Evolutionary conservation across 805 yeast genomes (phyloP), one percentile per base, ranked within the genome.

Genomic region (Wickerhamiella siamensis): DNA sequence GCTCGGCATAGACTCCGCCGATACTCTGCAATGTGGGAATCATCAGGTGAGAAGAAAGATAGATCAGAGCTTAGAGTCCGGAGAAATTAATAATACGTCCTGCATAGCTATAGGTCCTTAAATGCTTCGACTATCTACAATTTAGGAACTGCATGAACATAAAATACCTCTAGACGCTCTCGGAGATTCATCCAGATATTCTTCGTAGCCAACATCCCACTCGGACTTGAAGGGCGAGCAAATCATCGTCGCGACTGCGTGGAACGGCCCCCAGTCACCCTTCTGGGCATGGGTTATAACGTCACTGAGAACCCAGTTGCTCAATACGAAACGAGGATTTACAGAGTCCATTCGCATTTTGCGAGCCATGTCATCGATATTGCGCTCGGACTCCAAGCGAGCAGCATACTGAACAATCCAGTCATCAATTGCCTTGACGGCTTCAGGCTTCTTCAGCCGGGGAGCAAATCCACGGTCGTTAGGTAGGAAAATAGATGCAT

Each of bases 261-360:
- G 54, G 46, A 86, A 63, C 33, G 66, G 62, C 10, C 67, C 53
- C 54, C 75, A 77, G 29, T 71, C 66, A n/a, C 65, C 64, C 33
- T 62, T 60, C 22, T 69, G 63, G 2, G 75, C 81, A 31, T 69
- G 65, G 0, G 71, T 68, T 36, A 83, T 77, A 1, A 84, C 95
- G 46, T 86, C 87, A 41, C 84, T 83, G 41, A 91, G 65, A 40
- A 87, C 77, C 86, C 94, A 83, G 48, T 77, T 81, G 45, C 88
- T 69, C 17, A 95, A 91, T 4, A 81, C 70, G 54, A 88, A 88
- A 29, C 73, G 55, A 2, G 97, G 98, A 53, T 88, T 91, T 38
- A 61, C 64, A 2, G 50, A 41, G 5, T 61, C 54, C 38, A 84
- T 74, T 3, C 65, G 50, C 6, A 44, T 47, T 3, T 45, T 50